Conservation (phyloP, 75 land plant species). For the Sequoia sempervirens region DNA sequence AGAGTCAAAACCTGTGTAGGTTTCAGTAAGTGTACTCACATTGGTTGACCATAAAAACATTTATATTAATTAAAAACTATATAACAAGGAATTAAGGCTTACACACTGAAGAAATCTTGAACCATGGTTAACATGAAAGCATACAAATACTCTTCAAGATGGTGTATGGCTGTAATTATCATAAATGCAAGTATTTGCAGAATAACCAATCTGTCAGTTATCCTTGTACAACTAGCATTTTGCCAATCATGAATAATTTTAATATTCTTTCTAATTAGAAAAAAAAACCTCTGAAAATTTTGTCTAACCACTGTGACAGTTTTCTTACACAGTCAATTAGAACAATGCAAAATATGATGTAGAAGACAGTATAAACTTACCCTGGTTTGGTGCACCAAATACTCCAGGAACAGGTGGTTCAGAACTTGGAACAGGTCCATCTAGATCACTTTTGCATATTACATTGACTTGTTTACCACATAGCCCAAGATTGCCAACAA, state of each 20-base stretch:
- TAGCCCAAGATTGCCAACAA: constrained; percentile 66
- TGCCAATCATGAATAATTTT: not conserved
- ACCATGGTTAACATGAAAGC: no score
- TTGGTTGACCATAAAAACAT: not conserved
- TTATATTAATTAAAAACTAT: no score
- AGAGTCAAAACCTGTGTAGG: not conserved
- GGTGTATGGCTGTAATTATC: no score
- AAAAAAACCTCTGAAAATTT: not conserved
- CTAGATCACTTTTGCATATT: constrained; percentile 46
- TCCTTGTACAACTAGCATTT: not conserved
- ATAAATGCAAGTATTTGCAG: no score
- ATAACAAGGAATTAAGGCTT: not conserved
- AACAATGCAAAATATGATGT: not conserved
- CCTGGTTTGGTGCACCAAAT: not conserved
- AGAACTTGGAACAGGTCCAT: constrained; percentile 23
- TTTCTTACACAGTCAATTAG: not conserved
- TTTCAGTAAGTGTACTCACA: not conserved
- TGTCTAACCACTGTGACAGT: not conserved
- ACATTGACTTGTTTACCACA: constrained; percentile 74
- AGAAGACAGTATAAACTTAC: not conserved
- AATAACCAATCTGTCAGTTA: not conserved
- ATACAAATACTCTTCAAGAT: no score
- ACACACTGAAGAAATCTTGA: not conserved
- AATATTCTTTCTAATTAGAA: not conserved
- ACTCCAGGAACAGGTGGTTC: constrained; percentile 23